Evolutionary conservation across 371 early-diverging fungal species (phyloP).

Genomic region (Apophysomyces trapeziformis): DNA sequence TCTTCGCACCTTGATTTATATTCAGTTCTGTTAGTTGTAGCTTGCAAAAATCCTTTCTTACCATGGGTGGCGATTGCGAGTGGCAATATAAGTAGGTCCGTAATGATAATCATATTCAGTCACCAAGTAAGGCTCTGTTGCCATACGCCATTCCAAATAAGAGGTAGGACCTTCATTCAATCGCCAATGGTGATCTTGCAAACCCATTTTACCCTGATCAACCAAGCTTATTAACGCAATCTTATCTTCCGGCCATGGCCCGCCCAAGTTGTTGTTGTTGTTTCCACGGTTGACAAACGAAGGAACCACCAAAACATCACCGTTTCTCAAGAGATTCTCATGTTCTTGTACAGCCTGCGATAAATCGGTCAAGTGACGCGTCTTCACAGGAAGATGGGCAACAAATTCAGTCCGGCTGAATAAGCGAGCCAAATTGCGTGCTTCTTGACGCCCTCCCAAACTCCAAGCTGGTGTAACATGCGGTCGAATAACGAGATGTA

Average conservation of each 20-base stretch:
- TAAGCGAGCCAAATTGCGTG: constrained; percentile 60
- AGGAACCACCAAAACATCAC: constrained; percentile 43
- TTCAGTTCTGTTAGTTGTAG: not conserved
- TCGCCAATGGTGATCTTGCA: constrained; percentile 38
- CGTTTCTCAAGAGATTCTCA: constrained; percentile 21
- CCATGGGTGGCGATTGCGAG: constrained; percentile 42
- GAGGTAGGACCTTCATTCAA: constrained; percentile 44
- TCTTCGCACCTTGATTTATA: constrained; percentile 40
- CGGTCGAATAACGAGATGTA: constrained; percentile 56
- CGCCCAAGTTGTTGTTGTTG: constrained; percentile 15
- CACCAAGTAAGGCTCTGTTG: constrained; percentile 39
- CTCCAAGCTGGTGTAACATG: constrained; percentile 29
- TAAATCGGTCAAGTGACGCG: constrained; percentile 28
- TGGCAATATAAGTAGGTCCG: constrained; percentile 38
- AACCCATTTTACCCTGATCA: constrained; percentile 33
- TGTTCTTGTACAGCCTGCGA: constrained; percentile 20
- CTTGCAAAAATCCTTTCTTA: constrained; percentile 12
- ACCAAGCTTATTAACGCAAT: constrained; percentile 32
- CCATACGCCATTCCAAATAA: constrained; percentile 36
- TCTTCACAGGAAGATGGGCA: constrained; percentile 42
- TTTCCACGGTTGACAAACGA: constrained; percentile 38
- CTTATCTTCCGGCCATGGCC: constrained; percentile 31
- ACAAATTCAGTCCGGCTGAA: constrained; percentile 59
- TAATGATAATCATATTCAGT: constrained; percentile 42
- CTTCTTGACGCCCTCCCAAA: constrained; percentile 37